Evolutionary conservation across 306 rosid genomes (phyloP).

Genomic region (Lathyrus sativus): DNA sequence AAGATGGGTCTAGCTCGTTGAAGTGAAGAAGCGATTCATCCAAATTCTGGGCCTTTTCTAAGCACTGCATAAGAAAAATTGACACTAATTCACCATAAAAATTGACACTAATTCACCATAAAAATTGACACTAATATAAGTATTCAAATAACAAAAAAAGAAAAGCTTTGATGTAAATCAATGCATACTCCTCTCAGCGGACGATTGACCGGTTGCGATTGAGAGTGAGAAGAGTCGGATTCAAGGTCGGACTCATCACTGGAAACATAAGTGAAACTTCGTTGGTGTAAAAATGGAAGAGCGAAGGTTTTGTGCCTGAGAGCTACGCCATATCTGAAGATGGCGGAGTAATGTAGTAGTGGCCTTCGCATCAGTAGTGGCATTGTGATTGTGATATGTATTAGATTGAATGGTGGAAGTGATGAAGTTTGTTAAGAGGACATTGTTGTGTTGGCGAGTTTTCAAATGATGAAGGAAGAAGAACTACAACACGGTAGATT

Average conservation of each 20-base stretch:
- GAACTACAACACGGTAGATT: too few species aligned
- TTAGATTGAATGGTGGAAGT: too few species aligned
- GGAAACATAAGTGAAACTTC: slow-evolving; percentile 49
- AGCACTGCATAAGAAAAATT: background rate
- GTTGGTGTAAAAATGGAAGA: slow-evolving; percentile 55
- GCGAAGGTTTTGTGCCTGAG: slow-evolving; percentile 33
- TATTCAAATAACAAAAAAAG: slow-evolving; percentile 14
- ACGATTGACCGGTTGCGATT: slow-evolving; percentile 45
- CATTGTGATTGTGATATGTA: background rate
- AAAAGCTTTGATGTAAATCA: slow-evolving; percentile 10
- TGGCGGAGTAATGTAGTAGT: slow-evolving; percentile 39
- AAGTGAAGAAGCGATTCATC: slow-evolving; percentile 50
- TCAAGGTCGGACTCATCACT: slow-evolving; percentile 77
- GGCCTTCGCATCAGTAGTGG: slow-evolving; percentile 39
- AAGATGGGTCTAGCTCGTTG: slow-evolving; percentile 43
- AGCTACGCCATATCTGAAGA: slow-evolving; percentile 38
- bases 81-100: too few species aligned
- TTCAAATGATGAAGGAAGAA: too few species aligned
- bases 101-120: background rate
- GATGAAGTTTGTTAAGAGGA: too few species aligned
- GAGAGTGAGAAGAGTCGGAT: slow-evolving; percentile 43
- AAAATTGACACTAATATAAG: background rate
- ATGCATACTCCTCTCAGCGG: slow-evolving; percentile 60
- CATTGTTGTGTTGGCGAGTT: too few species aligned
- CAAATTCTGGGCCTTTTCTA: background rate